Conservation (phyloP, 2,329 filamentous ascomycete species). For the Uncinocarpus reesii region DNA sequence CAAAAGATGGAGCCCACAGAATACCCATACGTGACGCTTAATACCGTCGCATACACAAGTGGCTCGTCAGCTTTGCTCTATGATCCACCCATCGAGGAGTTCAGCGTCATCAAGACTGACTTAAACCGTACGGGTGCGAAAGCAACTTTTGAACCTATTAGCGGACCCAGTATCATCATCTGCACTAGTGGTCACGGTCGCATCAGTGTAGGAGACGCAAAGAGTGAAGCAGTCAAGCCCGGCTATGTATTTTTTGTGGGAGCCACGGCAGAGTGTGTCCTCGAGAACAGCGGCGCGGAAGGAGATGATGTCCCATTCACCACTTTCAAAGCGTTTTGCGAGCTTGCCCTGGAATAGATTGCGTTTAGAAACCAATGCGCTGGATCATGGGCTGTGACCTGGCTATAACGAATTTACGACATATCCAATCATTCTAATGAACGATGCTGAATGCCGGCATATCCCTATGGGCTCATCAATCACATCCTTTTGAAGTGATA, state of each 20-base stretch:
- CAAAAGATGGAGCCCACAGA: conserved; percentile 84
- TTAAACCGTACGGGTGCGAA: conserved; percentile 63
- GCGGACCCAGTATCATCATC: conserved; percentile 84
- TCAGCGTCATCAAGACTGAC: conserved; percentile 73
- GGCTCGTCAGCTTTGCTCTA: conserved; percentile 66
- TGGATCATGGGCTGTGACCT: too few species aligned
- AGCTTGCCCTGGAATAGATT: conserved; percentile 34
- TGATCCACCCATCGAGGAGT: conserved; percentile 93
- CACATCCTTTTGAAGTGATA: too few species aligned
- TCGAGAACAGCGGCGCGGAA: conserved; percentile 50
- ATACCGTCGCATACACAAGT: conserved; percentile 69
- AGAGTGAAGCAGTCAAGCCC: conserved; percentile 61
- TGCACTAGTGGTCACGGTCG: conserved; percentile 75
- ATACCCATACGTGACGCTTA: conserved; percentile 76
- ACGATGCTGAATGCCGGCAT: too few species aligned
- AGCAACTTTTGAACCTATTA: conserved; percentile 75
- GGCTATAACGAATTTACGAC: too few species aligned
- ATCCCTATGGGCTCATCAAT: too few species aligned
- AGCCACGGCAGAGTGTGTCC: conserved; percentile 68
- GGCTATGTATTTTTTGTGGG: conserved; percentile 78
- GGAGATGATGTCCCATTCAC: conserved; percentile 56
- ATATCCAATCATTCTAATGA: too few species aligned
- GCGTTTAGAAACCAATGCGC: background rate
- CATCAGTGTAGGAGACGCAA: conserved; percentile 68
- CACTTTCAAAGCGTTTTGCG: conserved; percentile 90